phyloP scores from a whole-genome alignment of 441 rosid genomes.

The Geranium incanum region DNA sequence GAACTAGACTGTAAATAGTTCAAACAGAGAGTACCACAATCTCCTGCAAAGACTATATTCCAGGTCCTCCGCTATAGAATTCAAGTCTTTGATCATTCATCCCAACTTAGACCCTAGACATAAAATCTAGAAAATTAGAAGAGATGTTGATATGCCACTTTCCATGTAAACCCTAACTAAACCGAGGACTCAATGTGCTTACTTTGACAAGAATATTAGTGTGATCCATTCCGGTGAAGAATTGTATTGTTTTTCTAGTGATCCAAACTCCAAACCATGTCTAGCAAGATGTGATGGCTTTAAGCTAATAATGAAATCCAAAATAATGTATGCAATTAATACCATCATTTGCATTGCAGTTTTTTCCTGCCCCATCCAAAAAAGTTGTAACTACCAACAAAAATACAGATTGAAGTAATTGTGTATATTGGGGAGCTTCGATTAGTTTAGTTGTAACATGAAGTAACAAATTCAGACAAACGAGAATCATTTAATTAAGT shows the following conservation, averaged over 20 bases:
- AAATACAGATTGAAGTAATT: background rate
- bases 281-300: background rate
- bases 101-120: no score
- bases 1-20: no score
- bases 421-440: background rate
- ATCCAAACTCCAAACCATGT: background rate
- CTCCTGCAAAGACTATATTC: no score
- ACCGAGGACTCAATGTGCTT: background rate
- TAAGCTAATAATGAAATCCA: background rate
- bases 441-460: background rate
- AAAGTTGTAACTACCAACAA: background rate
- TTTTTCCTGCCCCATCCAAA: background rate
- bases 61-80: no score
- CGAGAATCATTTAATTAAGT: background rate
- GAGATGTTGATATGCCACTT: no score
- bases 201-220: background rate
- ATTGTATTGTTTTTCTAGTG: background rate
- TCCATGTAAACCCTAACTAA: no score
- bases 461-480: background rate
- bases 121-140: no score
- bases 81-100: no score
- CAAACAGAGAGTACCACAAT: no score
- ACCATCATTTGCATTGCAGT: background rate
- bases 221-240: background rate
- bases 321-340: slow-evolving; percentile 6